These are phyloP conservation scores for Drosera capensis DNA, from an alignment of 148 eudicot genomes.

Conservation along the genomic window DNA sequence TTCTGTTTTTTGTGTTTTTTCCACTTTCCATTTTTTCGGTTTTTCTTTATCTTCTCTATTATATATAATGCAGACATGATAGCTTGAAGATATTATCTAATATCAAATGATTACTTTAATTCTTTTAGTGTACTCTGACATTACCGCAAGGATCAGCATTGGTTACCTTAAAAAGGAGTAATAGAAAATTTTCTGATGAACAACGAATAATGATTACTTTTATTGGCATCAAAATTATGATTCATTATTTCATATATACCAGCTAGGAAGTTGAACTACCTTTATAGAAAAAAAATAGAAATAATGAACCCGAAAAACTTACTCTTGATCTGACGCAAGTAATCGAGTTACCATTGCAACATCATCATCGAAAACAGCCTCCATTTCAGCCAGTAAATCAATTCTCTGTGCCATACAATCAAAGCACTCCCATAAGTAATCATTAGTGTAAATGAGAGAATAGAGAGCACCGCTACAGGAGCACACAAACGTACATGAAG, in stretches of 20 bases:
- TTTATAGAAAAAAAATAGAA: neutral
- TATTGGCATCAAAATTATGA: neutral
- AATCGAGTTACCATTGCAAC: slow-evolving; percentile 32
- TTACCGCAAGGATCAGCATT: no score
- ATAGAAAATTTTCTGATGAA: neutral
- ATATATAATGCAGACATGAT: no score
- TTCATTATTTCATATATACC: neutral
- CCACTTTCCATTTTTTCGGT: no score
- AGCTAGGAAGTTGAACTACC: neutral
- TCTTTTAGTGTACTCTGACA: no score
- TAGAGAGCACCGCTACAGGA: neutral
- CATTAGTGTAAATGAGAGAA: no score
- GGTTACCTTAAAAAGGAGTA: no score
- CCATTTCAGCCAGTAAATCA: slow-evolving; percentile 62
- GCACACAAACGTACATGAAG: neutral
- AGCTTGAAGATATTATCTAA: no score
- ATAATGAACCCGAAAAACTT: slow-evolving; percentile 21
- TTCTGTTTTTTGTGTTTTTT: no score
- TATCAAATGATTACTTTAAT: no score
- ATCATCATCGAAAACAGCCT: slow-evolving; percentile 41
- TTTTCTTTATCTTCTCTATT: no score
- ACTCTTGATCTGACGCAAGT: slow-evolving; percentile 52
- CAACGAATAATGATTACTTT: neutral
- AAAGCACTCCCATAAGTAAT: slow-evolving; percentile 2
- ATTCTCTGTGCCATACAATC: slow-evolving; percentile 37